Percentiles rank a stretch among this genome's conserved stretches.
phyloP scores from a whole-genome alignment of 83 land plant genomes.

The Thuja plicata region DNA sequence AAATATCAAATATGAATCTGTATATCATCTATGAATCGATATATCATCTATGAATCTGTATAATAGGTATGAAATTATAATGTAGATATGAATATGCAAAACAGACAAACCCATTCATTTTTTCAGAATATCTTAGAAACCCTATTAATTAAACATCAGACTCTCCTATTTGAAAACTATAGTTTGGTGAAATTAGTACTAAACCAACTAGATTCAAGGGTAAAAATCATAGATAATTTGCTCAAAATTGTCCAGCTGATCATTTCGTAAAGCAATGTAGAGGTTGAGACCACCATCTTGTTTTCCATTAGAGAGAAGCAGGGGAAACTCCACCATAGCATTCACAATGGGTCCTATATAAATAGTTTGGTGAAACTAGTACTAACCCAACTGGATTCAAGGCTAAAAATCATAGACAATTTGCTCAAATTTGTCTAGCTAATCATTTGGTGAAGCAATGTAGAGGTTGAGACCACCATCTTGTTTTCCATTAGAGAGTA shows the following conservation, averaged over 20 bases:
- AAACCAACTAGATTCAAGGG: neutral
- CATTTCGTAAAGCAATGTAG: slow-evolving; percentile 25
- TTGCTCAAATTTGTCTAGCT: slow-evolving; percentile 25
- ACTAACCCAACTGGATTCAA: neutral
- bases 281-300: slow-evolving; percentile 23
- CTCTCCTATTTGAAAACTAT: too few species aligned
- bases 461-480: slow-evolving; percentile 25
- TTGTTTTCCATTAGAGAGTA: slow-evolving; percentile 26
- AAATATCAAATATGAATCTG: too few species aligned
- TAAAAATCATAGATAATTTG: slow-evolving; percentile 21
- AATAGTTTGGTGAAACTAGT: neutral
- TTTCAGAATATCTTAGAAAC: too few species aligned
- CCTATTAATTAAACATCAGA: too few species aligned
- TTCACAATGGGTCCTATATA: slow-evolving; percentile 33
- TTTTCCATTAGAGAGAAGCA: slow-evolving; percentile 29
- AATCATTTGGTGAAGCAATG: slow-evolving; percentile 22
- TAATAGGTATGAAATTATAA: too few species aligned
- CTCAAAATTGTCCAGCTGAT: slow-evolving; percentile 25
- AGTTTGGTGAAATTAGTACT: too few species aligned
- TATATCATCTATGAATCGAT: too few species aligned
- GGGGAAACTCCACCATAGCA: slow-evolving; percentile 26
- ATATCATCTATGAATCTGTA: too few species aligned
- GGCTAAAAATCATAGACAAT: slow-evolving; percentile 21
- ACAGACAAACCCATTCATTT: too few species aligned
- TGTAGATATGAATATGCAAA: too few species aligned